Base-by-base conservation (phyloP, 1,284 basidiomycete species). In the Ganoderma leucocontextum region DNA sequence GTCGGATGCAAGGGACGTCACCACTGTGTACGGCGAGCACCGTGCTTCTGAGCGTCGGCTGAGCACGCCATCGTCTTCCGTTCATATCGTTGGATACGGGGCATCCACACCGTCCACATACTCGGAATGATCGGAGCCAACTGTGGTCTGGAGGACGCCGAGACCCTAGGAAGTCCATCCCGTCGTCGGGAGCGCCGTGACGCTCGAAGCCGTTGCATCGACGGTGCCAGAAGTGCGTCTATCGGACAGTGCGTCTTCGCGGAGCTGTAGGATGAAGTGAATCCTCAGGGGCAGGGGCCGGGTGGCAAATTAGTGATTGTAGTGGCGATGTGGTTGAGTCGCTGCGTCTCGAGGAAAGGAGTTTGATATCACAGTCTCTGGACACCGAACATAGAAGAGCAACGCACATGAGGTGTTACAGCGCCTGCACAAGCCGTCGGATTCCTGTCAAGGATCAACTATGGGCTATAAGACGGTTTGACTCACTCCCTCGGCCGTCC, bases 31-130 rank as follows among this genome's bases (percentile, higher is more conserved):
- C 52, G 25, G 52, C 52, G 52, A 33, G 4, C 29, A 29, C 13
- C 12, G 52, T 15, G 52, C 25, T 53, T 55, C 52, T 29, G 29
- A 19, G 29, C 52, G 33, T 17, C 53, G n/a, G 35, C 52, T 33
- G 29, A 55, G 49, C 38, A 15, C 25, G n/a, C 42, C 12, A 13
- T 41, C 38, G 38, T 60, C 59, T 29, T 41, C n/a, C 38, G 17
- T 38, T 25, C 61, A 42, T 47, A 52, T 53, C 36, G 15, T 39
- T 25, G 52, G 52, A 33, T 55, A 55, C 52, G 29, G 52, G 22
- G 22, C 52, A 15, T 33, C 52, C 29, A 55, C 49, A 17, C 61
- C 33, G 35, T 49, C 61, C 19, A 33, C 49, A n/a, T 55, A n/a
- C 15, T 25, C 52, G 15, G 52, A 19, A 6, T 35, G 33, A 55